Percentiles rank a stretch among this genome's conserved stretches.
These are phyloP conservation scores for Apophysomyces trapeziformis DNA, from an alignment of 371 early-diverging fungal species.

Conservation along the genomic window DNA sequence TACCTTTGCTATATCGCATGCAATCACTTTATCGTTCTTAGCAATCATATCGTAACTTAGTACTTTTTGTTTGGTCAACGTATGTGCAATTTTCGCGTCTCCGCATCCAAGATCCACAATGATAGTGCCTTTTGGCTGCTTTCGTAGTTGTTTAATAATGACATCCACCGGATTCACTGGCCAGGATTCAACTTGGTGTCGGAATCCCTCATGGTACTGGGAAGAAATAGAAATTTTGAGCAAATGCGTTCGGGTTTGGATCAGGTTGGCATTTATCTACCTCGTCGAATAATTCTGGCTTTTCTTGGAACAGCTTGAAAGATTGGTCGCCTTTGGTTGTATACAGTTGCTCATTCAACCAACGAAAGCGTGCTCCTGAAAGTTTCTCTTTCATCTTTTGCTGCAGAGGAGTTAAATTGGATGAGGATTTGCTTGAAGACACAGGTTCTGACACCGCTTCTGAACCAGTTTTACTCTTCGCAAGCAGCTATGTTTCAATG, in stretches of 20 bases:
- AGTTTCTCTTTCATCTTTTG: conserved; percentile 85
- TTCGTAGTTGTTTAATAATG: conserved; percentile 74
- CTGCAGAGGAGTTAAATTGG: conserved; percentile 70
- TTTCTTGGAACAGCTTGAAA: conserved; percentile 75
- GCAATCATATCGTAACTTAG: conserved; percentile 96
- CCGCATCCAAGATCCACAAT: conserved; percentile 99
- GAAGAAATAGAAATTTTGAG: conserved; percentile 1
- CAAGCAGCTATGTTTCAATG: conserved; percentile 2
- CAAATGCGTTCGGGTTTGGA: neutral
- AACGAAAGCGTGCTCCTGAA: conserved; percentile 89
- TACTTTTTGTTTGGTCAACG: conserved; percentile 71
- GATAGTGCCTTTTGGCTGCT: conserved; percentile 52
- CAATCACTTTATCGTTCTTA: conserved; percentile 82
- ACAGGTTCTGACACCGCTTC: neutral
- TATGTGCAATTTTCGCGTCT: conserved; percentile 88
- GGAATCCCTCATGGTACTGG: conserved; percentile 97
- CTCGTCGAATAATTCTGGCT: conserved; percentile 90
- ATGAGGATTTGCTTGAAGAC: conserved; percentile 1
- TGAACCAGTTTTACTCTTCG: neutral
- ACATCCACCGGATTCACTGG: conserved; percentile 96
- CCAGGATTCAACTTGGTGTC: conserved; percentile 94
- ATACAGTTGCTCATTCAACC: conserved; percentile 95
- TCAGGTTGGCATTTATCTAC: conserved; percentile 35
- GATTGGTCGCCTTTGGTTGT: conserved; percentile 82
- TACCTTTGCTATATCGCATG: conserved; percentile 93